Conservation (phyloP, 2,329 filamentous ascomycete species). For the Colletotrichum paranaense region DNA sequence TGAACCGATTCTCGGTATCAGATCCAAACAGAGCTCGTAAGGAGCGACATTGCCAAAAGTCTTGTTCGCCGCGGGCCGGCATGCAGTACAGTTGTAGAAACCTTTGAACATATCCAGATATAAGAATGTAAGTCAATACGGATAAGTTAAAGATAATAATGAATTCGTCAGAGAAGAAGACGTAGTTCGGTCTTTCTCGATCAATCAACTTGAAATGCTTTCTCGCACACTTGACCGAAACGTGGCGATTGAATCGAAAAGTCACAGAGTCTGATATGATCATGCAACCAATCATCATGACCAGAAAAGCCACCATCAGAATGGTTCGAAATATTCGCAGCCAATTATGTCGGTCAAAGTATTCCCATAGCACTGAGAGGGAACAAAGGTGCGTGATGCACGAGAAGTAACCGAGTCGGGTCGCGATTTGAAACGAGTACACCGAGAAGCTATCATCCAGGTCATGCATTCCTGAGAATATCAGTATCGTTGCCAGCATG, state of each 20-base stretch:
- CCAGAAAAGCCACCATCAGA: not conserved
- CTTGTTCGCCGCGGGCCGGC: not conserved
- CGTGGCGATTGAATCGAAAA: not conserved
- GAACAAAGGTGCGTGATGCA: not conserved
- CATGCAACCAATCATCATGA: not conserved
- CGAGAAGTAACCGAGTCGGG: not conserved
- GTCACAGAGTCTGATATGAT: not conserved
- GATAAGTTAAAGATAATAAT: not conserved
- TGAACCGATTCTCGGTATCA: too few species aligned
- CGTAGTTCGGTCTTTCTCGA: not conserved
- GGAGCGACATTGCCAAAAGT: not conserved
- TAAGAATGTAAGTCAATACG: not conserved
- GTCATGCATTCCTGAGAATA: not conserved
- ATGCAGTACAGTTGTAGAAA: not conserved
- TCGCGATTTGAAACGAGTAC: not conserved
- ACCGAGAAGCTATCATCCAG: not conserved
- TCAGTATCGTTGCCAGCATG: not conserved
- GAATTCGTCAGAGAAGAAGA: not conserved
- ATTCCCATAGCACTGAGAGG: fast-evolving
- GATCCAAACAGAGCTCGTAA: too few species aligned
- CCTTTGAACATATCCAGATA: not conserved
- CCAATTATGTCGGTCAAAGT: not conserved
- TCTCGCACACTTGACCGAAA: not conserved
- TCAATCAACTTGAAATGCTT: not conserved
- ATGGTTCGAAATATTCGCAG: not conserved